Evolutionary conservation across 495 filamentous ascomycete genomes (phyloP), one percentile per base, ranked within the genome.

Genomic region (Xylaria intraflava): DNA sequence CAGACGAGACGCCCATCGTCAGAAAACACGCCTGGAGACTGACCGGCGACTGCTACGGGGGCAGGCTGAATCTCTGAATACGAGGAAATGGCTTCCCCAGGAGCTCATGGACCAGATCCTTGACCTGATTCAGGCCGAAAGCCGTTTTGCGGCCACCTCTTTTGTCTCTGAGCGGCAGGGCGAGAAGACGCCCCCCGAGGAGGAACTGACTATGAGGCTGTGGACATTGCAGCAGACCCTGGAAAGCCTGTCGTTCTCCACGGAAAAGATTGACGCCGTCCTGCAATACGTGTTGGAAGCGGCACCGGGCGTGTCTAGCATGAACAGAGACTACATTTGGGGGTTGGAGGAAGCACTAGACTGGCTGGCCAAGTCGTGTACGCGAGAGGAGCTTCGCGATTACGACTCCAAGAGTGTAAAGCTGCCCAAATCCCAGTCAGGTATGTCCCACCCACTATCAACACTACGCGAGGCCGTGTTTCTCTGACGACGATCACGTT

Each of bases 301-400:
- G 59, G 72, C 76, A 17, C 76, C 75, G 6, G 77, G 75, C 55
- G 72, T 82, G 10, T 66, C 64, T 19, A 57, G 66, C 29, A 72
- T 72, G 7, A 71, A 58, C 57, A 87, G 83, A 54, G 88, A 93
- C 36, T 68, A 73, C 4, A 77, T 88, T 10, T 94, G 89, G 86
- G 90, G 90, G 17, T 69, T 96, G 42, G 85, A 93, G 52, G 89
- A 93, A 64, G 79, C 81, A n/a, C 58, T 96, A 26, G 87, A 95
- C 59, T 95, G 88, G 88, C 73, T 96, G 17, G 87, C 88, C 19
- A 72, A 87, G 55, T 78, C 89, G 58, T 86, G 82, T 61, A 70
- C 77, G 14, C 70, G 73, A 56, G 78, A 81, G 5, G 85, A 92
- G 60, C 77, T 93, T 27, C 83, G 84, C 1, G 81, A 82, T 42